phyloP scores from a whole-genome alignment of 2,329 filamentous ascomycete species.

The Trichoderma koningiopsis region DNA sequence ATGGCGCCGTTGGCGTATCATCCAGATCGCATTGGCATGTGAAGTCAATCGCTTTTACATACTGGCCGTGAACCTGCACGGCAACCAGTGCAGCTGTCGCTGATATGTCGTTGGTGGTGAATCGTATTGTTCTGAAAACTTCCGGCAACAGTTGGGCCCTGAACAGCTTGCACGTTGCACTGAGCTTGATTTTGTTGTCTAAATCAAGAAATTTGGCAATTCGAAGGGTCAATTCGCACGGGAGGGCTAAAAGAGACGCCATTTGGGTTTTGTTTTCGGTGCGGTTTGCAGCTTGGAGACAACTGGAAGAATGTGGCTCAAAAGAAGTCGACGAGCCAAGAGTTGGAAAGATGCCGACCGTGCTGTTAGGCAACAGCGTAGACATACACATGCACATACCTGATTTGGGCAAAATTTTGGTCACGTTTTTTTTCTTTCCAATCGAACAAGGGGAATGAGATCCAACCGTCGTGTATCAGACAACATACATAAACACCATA shows the following conservation, averaged over 20 bases:
- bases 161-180: not conserved
- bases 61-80: not conserved
- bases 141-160: not conserved
- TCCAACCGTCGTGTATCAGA: too few relatives aligned
- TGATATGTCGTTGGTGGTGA: not conserved
- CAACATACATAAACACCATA: too few relatives aligned
- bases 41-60: not conserved
- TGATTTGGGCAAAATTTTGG: too few relatives aligned
- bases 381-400: too few relatives aligned
- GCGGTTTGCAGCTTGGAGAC: too few relatives aligned
- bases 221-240: not conserved
- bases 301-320: too few relatives aligned
- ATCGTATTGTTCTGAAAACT: not conserved
- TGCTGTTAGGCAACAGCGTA: too few relatives aligned
- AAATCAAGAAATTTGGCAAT: not conserved
- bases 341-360: too few relatives aligned
- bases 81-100: not conserved
- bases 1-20: not conserved
- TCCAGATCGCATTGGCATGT: not conserved
- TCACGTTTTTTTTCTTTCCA: too few relatives aligned
- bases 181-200: not conserved
- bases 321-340: too few relatives aligned
- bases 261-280: not conserved
- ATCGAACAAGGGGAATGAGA: too few relatives aligned
- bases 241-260: not conserved